phyloP scores from a whole-genome alignment of 1,284 basidiomycete genomes.

The Wallemia hederae region DNA sequence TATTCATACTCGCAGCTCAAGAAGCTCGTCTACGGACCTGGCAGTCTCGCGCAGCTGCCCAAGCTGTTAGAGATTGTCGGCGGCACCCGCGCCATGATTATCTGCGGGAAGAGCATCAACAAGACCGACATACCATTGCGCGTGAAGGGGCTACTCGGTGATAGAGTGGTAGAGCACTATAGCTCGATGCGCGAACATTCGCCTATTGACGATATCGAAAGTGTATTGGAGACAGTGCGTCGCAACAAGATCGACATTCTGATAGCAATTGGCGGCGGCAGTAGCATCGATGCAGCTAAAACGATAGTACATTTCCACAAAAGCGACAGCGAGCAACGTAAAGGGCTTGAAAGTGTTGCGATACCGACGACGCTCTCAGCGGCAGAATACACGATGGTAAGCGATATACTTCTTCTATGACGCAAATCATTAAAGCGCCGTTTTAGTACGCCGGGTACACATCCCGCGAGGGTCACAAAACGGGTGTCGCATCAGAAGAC shows the following conservation, averaged over 20 bases:
- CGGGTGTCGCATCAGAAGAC: neutral
- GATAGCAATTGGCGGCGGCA: neutral
- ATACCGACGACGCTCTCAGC: neutral
- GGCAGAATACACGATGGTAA: neutral
- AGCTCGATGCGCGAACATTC: neutral
- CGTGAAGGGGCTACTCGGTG: neutral
- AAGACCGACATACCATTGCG: neutral
- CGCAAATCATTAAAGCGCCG: neutral
- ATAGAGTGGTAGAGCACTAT: neutral
- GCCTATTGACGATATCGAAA: neutral
- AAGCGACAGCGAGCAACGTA: neutral
- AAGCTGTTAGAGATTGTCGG: neutral
- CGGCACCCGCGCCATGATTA: neutral
- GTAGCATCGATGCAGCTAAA: neutral
- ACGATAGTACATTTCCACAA: neutral
- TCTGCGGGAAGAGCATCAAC: neutral
- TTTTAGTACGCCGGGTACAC: neutral
- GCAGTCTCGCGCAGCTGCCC: neutral
- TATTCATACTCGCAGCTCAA: neutral
- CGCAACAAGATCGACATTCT: neutral
- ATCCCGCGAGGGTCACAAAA: neutral
- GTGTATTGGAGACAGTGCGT: neutral
- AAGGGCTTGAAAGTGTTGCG: neutral
- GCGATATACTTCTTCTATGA: neutral
- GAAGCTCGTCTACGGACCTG: neutral